Evolutionary conservation across 2,329 filamentous ascomycete genomes (phyloP).

Genomic region (Tolypocladium guangdongense): DNA sequence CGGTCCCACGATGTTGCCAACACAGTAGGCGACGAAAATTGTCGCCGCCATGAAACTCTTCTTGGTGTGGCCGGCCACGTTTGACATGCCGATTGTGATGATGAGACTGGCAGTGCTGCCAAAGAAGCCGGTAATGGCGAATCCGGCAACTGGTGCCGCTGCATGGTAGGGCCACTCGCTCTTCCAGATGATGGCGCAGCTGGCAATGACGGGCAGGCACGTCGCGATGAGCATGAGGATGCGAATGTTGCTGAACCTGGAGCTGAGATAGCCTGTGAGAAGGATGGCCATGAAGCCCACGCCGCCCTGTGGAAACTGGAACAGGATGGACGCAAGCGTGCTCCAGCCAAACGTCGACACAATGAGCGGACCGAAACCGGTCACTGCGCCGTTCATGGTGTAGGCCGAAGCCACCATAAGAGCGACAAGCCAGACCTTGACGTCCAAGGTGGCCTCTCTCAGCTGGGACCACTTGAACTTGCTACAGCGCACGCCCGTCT

Average conservation of each 20-base stretch:
- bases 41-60: slow-evolving; percentile 66
- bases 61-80: slow-evolving; percentile 67
- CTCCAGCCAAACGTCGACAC: slow-evolving; percentile 60
- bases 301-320: slow-evolving; percentile 63
- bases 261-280: slow-evolving; percentile 52
- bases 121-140: slow-evolving; percentile 63
- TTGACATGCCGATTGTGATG: slow-evolving; percentile 45
- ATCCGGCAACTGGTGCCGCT: slow-evolving; percentile 56
- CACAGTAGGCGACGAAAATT: slow-evolving; percentile 65
- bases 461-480: slow-evolving; percentile 50
- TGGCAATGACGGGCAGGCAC: slow-evolving; percentile 64
- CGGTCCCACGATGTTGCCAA: slow-evolving; percentile 66
- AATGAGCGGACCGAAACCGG: slow-evolving; percentile 60
- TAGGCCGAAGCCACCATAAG: slow-evolving; percentile 63
- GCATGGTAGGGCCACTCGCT: slow-evolving; percentile 52
- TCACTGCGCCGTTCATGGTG: slow-evolving; percentile 61
- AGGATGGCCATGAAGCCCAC: slow-evolving; percentile 59
- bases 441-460: slow-evolving; percentile 44
- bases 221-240: slow-evolving; percentile 53
- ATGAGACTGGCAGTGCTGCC: slow-evolving; percentile 54
- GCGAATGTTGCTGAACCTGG: slow-evolving; percentile 49
- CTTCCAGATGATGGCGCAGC: slow-evolving; percentile 67
- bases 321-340: slow-evolving; percentile 54
- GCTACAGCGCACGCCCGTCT: slow-evolving; percentile 52
- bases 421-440: slow-evolving; percentile 52